phyloP scores from a whole-genome alignment of 176 grass and related monocot genomes.

The Carex cristatella region DNA sequence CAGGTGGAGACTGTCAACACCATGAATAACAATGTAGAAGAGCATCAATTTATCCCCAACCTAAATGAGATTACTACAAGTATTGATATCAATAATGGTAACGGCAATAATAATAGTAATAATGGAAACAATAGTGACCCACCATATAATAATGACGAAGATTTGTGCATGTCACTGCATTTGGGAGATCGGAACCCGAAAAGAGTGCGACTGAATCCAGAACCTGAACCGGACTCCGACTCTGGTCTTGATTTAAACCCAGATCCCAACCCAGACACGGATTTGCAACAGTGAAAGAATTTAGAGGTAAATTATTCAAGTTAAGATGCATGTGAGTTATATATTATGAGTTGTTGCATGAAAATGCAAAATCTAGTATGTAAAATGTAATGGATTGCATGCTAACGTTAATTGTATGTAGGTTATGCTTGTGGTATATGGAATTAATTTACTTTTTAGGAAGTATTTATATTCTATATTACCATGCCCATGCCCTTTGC shows the following conservation, averaged over 20 bases:
- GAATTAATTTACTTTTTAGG: conserved; percentile 5
- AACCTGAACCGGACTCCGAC: not conserved
- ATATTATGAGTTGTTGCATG: not conserved
- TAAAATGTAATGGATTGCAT: conserved; percentile 7
- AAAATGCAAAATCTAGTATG: not conserved
- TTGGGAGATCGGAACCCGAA: conserved; percentile 66
- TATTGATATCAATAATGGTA: conserved; percentile 21
- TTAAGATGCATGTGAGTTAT: not conserved
- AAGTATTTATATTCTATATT: not conserved
- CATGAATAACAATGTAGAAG: conserved; percentile 51
- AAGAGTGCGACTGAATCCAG: conserved; percentile 38
- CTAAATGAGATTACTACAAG: conserved; percentile 52
- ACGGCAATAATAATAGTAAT: conserved; percentile 12
- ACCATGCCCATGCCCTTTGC: not conserved
- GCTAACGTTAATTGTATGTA: not conserved
- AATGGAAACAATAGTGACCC: conserved; percentile 35
- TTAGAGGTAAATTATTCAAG: not conserved
- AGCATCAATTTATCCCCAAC: conserved; percentile 75
- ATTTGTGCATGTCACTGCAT: conserved; percentile 53
- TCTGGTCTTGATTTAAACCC: conserved; percentile 48
- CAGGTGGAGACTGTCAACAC: conserved; percentile 40
- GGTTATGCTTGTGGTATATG: not conserved
- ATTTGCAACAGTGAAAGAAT: conserved; percentile 53
- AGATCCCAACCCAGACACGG: conserved; percentile 34
- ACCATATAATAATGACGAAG: conserved; percentile 35